Evolutionary conservation across 164 flowering plant genomes (phyloP).

Genomic region (Hamamelis virginiana): DNA sequence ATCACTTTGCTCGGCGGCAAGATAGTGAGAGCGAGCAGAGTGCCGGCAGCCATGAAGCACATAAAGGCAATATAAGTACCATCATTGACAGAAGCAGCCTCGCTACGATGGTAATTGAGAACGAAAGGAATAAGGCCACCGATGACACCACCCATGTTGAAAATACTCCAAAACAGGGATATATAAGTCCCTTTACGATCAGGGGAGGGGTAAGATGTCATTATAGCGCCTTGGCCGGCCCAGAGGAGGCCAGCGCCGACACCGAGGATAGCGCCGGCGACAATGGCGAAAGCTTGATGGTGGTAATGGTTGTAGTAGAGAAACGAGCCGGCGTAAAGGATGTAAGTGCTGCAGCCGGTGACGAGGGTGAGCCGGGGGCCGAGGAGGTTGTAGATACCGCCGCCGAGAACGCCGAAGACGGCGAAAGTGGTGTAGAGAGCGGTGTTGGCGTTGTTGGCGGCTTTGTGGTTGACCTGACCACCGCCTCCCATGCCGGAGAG

Average conservation of each 20-base stretch:
- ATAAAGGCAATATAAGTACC: slow-evolving; percentile 87
- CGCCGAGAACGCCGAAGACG: slow-evolving; percentile 80
- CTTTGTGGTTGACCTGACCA: slow-evolving; percentile 85
- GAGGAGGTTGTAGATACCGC: slow-evolving; percentile 79
- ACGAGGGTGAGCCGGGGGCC: slow-evolving; percentile 76
- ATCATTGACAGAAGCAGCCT: slow-evolving; percentile 72
- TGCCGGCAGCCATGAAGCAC: slow-evolving; percentile 73
- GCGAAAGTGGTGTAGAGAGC: slow-evolving; percentile 91
- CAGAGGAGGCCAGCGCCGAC: slow-evolving; percentile 91
- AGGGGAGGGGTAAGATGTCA: slow-evolving; percentile 86
- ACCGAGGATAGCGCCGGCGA: slow-evolving; percentile 80
- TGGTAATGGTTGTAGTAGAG: slow-evolving; percentile 76
- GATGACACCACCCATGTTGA: slow-evolving; percentile 93
- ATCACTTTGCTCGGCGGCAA: slow-evolving; percentile 62
- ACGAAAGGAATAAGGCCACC: slow-evolving; percentile 89
- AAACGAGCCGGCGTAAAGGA: slow-evolving; percentile 79
- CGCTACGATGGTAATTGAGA: slow-evolving; percentile 55
- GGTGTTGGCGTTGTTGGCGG: slow-evolving; percentile 89
- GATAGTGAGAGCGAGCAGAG: slow-evolving; percentile 60
- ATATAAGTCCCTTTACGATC: slow-evolving; percentile 74
- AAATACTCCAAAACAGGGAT: slow-evolving; percentile 83
- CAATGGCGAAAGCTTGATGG: slow-evolving; percentile 62
- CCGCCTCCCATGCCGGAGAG: slow-evolving; percentile 96
- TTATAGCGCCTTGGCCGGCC: slow-evolving; percentile 92
- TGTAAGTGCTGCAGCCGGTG: slow-evolving; percentile 73